phyloP scores from a whole-genome alignment of 2,329 filamentous ascomycete genomes.

The Dryadomyces quercus-mongolicae region DNA sequence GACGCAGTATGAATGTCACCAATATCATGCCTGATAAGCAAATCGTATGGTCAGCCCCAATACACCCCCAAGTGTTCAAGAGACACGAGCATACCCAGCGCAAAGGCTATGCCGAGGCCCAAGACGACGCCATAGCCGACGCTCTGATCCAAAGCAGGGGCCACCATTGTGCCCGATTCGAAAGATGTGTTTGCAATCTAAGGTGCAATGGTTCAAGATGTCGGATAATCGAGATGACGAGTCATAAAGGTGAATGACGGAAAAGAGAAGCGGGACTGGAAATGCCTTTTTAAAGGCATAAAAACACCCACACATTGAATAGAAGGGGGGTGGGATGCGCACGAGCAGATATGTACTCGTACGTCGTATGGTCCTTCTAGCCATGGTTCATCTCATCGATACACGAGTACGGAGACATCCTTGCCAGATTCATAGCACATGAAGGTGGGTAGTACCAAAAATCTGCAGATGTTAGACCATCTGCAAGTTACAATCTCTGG shows the following conservation, averaged over 20 bases:
- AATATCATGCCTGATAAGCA: conserved; percentile 22
- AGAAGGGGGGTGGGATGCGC: too few relatives aligned
- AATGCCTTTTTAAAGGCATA: too few relatives aligned
- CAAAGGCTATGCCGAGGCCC: conserved; percentile 62
- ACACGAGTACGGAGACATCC: too few relatives aligned
- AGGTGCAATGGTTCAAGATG: not conserved
- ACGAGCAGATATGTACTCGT: too few relatives aligned
- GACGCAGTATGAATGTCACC: conserved; percentile 22
- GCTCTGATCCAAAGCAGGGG: conserved; percentile 38
- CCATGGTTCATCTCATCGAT: too few relatives aligned
- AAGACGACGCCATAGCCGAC: conserved; percentile 71
- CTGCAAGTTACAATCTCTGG: not conserved
- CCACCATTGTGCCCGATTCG: conserved; percentile 13
- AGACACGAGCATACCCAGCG: conserved; percentile 34
- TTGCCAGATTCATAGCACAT: not conserved
- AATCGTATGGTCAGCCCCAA: not conserved
- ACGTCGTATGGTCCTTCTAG: too few relatives aligned
- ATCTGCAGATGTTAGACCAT: not conserved
- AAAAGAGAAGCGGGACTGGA: too few relatives aligned
- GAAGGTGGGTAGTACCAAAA: not conserved
- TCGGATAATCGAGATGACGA: not conserved
- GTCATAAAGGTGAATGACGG: not conserved
- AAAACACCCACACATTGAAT: too few relatives aligned
- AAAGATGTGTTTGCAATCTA: not conserved
- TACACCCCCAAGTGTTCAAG: not conserved